These are phyloP conservation scores for Raffaelea albimanens DNA, from an alignment of 2,329 filamentous ascomycete genomes.

Conservation along the genomic window DNA sequence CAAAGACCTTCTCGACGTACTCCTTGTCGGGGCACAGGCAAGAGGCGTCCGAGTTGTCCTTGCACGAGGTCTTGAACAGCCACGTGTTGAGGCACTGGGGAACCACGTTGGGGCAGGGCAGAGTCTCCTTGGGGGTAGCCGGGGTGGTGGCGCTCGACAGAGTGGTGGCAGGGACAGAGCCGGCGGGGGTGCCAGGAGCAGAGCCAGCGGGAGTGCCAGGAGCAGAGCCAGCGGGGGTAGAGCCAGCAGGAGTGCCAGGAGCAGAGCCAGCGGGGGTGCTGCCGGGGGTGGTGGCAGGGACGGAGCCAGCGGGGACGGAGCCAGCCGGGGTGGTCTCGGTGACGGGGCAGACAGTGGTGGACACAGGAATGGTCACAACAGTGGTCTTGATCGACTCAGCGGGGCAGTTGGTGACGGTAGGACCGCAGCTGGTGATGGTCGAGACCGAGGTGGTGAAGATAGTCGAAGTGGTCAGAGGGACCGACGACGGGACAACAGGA, in stretches of 20 bases:
- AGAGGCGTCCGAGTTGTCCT: conserved; percentile 67
- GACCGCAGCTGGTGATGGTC: conserved; percentile 41
- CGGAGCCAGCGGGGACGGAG: too few relatives aligned
- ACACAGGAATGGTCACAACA: conserved; percentile 23
- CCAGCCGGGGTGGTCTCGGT: conserved; percentile 36
- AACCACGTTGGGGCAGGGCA: conserved; percentile 60
- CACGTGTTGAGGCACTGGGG: conserved; percentile 90
- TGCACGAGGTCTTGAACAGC: conserved; percentile 65
- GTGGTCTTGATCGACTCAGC: conserved; percentile 33
- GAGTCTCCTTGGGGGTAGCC: conserved; percentile 30
- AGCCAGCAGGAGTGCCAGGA: background rate
- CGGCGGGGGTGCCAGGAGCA: conserved; percentile 16
- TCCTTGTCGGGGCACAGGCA: conserved; percentile 80
- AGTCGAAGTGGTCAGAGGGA: conserved; percentile 16
- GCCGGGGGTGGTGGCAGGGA: conserved; percentile 21
- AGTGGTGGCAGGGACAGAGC: conserved; percentile 12
- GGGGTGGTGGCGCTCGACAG: conserved; percentile 18
- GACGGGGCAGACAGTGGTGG: conserved; percentile 15
- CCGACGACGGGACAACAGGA: conserved; percentile 3
- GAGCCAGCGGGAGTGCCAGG: conserved; percentile 38
- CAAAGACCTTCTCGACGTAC: conserved; percentile 71
- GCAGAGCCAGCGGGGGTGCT: background rate
- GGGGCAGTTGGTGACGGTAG: conserved; percentile 41
- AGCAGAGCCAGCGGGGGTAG: conserved; percentile 17
- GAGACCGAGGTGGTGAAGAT: conserved; percentile 38